These are phyloP conservation scores for Corymbia maculata DNA, from an alignment of 345 rosid genomes.

Conservation along the genomic window DNA sequence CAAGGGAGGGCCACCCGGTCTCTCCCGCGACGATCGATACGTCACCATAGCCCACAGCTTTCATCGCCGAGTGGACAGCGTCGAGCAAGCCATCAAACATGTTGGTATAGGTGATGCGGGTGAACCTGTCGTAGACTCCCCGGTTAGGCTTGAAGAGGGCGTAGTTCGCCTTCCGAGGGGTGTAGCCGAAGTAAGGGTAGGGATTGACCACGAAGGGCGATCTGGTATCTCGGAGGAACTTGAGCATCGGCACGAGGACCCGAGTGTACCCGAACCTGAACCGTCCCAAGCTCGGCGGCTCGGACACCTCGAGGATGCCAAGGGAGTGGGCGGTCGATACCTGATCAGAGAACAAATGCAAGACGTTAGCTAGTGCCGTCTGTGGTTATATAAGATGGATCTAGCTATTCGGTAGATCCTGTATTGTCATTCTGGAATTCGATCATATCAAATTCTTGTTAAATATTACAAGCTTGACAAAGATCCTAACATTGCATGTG, in stretches of 20 bases:
- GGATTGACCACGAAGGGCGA: constrained; percentile 81
- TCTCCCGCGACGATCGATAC: constrained; percentile 62
- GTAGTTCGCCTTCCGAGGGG: constrained; percentile 19
- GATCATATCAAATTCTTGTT: no score
- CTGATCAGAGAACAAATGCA: constrained; percentile 9
- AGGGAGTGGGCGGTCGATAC: constrained; percentile 75
- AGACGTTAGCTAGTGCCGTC: not conserved
- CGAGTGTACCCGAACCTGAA: constrained; percentile 31
- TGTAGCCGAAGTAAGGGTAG: constrained; percentile 63
- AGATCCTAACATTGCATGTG: not conserved
- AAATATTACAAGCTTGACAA: not conserved
- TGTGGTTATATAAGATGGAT: no score
- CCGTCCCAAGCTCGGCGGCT: constrained; percentile 49
- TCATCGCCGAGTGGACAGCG: constrained; percentile 62
- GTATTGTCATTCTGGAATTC: no score
- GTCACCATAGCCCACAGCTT: constrained; percentile 50
- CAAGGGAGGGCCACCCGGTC: constrained; percentile 82
- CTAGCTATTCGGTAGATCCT: no score
- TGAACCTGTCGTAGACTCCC: constrained; percentile 40
- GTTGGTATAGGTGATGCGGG: constrained; percentile 54
- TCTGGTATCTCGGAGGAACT: constrained; percentile 53
- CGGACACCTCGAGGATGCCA: constrained; percentile 16
- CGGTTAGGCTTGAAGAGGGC: constrained; percentile 42
- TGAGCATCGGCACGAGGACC: constrained; percentile 54
- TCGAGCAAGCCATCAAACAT: constrained; percentile 65